Evolutionary conservation across 2,329 filamentous ascomycete species (phyloP).

Genomic region (Myriosclerotinia duriaeana): DNA sequence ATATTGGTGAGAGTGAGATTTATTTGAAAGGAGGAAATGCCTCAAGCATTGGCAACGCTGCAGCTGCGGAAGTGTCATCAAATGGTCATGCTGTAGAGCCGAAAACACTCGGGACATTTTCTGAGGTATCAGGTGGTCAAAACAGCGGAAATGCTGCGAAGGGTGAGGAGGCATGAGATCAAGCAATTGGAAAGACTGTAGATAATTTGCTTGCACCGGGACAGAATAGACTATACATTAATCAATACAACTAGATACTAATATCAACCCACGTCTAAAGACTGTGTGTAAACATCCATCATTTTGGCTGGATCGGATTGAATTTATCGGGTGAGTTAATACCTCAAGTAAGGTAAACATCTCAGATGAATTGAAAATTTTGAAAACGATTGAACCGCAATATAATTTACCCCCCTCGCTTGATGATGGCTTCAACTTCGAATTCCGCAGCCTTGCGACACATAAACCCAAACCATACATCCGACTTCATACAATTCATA

Average conservation of each 20-base stretch:
- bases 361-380: too few relatives aligned
- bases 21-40: conserved; percentile 69
- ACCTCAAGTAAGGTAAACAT: too few relatives aligned
- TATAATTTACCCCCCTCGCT: not conserved
- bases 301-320: not conserved
- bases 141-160: not conserved
- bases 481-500: not conserved
- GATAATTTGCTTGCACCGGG: not conserved
- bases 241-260: conserved; percentile 1
- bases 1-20: conserved; percentile 81
- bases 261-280: not conserved
- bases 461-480: not conserved
- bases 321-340: not conserved
- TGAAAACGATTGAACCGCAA: too few relatives aligned
- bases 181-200: not conserved
- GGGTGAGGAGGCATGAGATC: not conserved
- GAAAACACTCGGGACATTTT: conserved; percentile 1
- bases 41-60: conserved; percentile 30
- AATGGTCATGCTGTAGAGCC: conserved; percentile 14
- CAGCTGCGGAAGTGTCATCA: conserved; percentile 14
- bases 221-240: conserved; percentile 5
- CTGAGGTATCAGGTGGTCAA: conserved; percentile 3
- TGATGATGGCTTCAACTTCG: not conserved
- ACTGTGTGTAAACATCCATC: not conserved
- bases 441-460: conserved; percentile 21